These are phyloP conservation scores for Hyaloscypha finlandica DNA, from an alignment of 495 filamentous ascomycete species.

Conservation along the genomic window DNA sequence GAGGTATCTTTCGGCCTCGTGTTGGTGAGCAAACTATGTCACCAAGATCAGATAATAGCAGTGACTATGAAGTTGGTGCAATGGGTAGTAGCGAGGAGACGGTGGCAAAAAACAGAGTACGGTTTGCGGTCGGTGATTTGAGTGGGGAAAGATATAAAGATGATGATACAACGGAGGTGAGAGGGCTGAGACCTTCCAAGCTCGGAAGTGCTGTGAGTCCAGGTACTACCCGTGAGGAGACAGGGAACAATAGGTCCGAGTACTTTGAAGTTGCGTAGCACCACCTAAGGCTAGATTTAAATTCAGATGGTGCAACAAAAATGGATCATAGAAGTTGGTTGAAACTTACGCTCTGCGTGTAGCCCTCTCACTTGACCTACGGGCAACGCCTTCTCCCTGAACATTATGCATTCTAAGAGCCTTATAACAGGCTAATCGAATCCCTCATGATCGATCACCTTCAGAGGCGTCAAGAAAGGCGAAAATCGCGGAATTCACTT, in stretches of 20 bases:
- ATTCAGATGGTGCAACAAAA: not conserved
- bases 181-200: constrained; percentile 14
- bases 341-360: not conserved
- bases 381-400: too few relatives aligned
- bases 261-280: constrained; percentile 13
- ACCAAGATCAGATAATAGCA: constrained; percentile 25
- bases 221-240: not conserved
- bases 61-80: constrained; percentile 18
- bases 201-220: constrained; percentile 25
- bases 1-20: constrained; percentile 30
- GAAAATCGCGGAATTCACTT: not conserved
- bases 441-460: not conserved
- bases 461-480: not conserved
- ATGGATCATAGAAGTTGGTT: not conserved
- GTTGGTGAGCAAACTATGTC: constrained; percentile 7
- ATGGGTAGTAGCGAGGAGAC: not conserved
- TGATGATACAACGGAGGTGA: constrained; percentile 19
- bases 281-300: not conserved
- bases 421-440: too few relatives aligned
- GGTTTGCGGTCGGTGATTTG: constrained; percentile 26
- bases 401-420: too few relatives aligned
- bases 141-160: constrained; percentile 22
- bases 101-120: constrained; percentile 11
- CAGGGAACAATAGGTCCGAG: constrained; percentile 5
- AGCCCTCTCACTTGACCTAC: too few relatives aligned